Conservation (phyloP, 2,329 filamentous ascomycete species). For the Fusarium sororula region DNA sequence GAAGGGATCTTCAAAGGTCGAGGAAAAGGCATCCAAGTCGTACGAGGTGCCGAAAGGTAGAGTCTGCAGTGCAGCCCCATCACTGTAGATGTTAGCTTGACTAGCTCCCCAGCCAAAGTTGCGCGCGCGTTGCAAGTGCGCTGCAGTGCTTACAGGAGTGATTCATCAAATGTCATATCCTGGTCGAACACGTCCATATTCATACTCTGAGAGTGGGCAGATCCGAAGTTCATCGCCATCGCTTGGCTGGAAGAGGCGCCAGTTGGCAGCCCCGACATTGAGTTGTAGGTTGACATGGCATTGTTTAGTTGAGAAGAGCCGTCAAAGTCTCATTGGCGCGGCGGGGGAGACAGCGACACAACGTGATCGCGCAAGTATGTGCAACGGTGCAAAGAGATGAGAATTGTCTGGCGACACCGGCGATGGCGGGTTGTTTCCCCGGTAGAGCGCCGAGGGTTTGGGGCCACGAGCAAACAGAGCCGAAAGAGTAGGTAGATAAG, state of each 20-base stretch:
- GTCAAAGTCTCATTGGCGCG: constrained; percentile 44
- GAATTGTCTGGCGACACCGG: background rate
- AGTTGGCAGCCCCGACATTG: constrained; percentile 61
- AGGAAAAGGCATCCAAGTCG: constrained; percentile 68
- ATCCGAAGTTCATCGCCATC: constrained; percentile 56
- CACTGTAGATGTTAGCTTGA: constrained; percentile 42
- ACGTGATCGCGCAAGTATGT: constrained; percentile 25
- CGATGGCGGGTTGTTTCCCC: constrained; percentile 2
- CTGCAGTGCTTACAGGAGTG: constrained; percentile 58
- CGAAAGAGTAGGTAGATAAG: background rate
- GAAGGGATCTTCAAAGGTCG: constrained; percentile 73
- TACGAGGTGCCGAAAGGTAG: constrained; percentile 67
- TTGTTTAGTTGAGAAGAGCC: constrained; percentile 47
- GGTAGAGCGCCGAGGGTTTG: constrained; percentile 17
- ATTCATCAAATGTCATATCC: constrained; percentile 64
- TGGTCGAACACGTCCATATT: constrained; percentile 62
- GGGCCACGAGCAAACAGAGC: constrained; percentile 28
- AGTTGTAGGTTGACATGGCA: constrained; percentile 68
- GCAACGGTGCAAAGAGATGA: constrained; percentile 15
- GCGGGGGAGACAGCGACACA: constrained; percentile 32
- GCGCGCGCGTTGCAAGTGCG: constrained; percentile 22
- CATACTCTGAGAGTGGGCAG: constrained; percentile 48
- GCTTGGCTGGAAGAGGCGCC: constrained; percentile 55
- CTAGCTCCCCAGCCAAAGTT: background rate
- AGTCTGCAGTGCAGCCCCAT: constrained; percentile 47